phyloP scores from a whole-genome alignment of 805 yeast genomes.

The Candida ortonii region DNA sequence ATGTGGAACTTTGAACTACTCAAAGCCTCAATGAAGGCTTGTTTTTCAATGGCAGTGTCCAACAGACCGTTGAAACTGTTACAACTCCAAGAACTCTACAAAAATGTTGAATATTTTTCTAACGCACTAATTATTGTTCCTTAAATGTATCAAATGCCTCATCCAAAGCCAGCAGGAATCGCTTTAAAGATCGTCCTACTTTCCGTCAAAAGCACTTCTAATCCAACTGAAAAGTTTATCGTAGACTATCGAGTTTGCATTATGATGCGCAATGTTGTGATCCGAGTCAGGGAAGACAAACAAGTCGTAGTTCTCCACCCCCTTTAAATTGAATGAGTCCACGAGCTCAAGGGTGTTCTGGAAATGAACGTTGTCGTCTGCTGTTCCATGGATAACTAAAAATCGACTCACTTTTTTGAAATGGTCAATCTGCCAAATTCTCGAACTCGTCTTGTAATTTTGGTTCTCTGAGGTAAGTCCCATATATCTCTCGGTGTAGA shows the following conservation, averaged over 20 bases:
- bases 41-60: too few relatives aligned
- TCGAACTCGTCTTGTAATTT: constrained; percentile 47
- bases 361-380: constrained; percentile 80
- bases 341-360: constrained; percentile 64
- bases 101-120: too few relatives aligned
- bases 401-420: constrained; percentile 55
- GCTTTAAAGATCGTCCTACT: constrained; percentile 4
- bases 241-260: constrained; percentile 71
- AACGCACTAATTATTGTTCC: too few relatives aligned
- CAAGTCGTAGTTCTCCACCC: constrained; percentile 76
- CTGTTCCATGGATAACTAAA: constrained; percentile 76
- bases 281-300: constrained; percentile 92
- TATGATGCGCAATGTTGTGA: constrained; percentile 76
- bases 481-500: constrained; percentile 80
- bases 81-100: too few relatives aligned
- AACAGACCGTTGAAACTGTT: too few relatives aligned
- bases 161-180: too few relatives aligned
- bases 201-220: constrained; percentile 46
- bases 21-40: constrained; percentile 58
- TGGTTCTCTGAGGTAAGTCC: constrained; percentile 49
- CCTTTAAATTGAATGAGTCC: constrained; percentile 50
- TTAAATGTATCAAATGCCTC: too few relatives aligned
- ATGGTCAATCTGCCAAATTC: constrained; percentile 37
- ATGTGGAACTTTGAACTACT: constrained; percentile 72
- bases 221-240: constrained; percentile 73